These are phyloP conservation scores for Aspergillus conjunctus DNA, from an alignment of 495 filamentous ascomycete genomes.

Conservation along the genomic window DNA sequence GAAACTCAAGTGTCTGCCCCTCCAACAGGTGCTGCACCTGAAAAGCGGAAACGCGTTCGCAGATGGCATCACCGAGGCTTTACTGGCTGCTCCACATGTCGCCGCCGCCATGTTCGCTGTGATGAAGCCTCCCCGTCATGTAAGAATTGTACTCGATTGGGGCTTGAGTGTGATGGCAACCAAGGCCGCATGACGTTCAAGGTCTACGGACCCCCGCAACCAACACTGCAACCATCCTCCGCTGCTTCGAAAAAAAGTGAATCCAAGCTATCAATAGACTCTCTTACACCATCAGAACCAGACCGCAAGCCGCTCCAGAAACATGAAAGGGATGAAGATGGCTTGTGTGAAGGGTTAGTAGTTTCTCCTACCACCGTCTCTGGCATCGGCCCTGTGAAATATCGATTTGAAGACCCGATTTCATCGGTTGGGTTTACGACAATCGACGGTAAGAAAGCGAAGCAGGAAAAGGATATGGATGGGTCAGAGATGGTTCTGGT, in stretches of 20 bases:
- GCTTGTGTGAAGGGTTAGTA: slow-evolving; percentile 14
- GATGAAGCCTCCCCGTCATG: slow-evolving; percentile 48
- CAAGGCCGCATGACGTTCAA: slow-evolving; percentile 49
- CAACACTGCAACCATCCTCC: slow-evolving; percentile 20
- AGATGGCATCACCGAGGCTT: slow-evolving; percentile 47
- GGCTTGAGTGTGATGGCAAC: slow-evolving; percentile 43
- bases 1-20: slow-evolving; percentile 17
- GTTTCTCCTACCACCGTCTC: slow-evolving; percentile 19
- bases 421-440: slow-evolving; percentile 1
- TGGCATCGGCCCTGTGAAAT: slow-evolving; percentile 18
- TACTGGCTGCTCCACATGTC: slow-evolving; percentile 45
- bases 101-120: slow-evolving; percentile 47
- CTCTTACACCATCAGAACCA: neutral
- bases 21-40: slow-evolving; percentile 10
- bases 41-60: slow-evolving; percentile 47
- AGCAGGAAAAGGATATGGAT: slow-evolving; percentile 23
- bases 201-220: slow-evolving; percentile 40
- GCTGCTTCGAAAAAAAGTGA: slow-evolving; percentile 27
- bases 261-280: slow-evolving; percentile 15
- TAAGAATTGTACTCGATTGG: slow-evolving; percentile 43
- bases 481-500: slow-evolving; percentile 27
- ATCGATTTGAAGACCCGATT: slow-evolving; percentile 34
- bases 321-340: slow-evolving; percentile 15
- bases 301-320: slow-evolving; percentile 17
- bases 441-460: slow-evolving; percentile 12